Evolutionary conservation across 2,329 filamentous ascomycete genomes (phyloP).

Genomic region (Fusarium liriodendri): DNA sequence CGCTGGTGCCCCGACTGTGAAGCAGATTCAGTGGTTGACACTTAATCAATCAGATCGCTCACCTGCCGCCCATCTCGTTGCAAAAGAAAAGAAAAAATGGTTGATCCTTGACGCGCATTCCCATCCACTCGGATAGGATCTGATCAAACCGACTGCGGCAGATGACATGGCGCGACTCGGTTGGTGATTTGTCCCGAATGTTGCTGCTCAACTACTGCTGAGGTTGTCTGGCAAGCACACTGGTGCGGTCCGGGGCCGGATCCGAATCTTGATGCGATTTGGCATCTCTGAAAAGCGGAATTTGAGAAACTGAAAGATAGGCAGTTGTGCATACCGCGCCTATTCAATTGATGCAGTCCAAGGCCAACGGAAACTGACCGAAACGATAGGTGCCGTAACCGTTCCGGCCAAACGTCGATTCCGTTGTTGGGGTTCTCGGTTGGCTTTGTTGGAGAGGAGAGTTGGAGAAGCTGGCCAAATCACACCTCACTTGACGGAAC

Average conservation of each 20-base stretch:
- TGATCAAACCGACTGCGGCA: background rate
- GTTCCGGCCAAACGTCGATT: background rate
- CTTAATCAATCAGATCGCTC: background rate
- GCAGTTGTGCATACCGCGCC: constrained; percentile 12
- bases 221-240: background rate
- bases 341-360: constrained; percentile 15
- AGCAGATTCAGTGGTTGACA: constrained; percentile 13
- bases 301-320: background rate
- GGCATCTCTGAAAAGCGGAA: background rate
- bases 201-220: background rate
- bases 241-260: background rate
- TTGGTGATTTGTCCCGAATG: background rate
- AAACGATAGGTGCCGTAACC: constrained; percentile 13
- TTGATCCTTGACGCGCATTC: background rate
- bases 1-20: constrained; percentile 3
- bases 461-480: background rate
- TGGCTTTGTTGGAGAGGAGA: background rate
- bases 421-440: constrained; percentile 1
- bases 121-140: background rate
- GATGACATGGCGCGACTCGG: background rate
- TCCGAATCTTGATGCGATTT: background rate
- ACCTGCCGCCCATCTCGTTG: background rate
- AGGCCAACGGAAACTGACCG: constrained; percentile 34
- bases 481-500: constrained; percentile 13
- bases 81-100: background rate